Evolutionary conservation across 1,284 basidiomycete genomes (phyloP), one percentile per base, ranked within the genome.

Genomic region (Sanguinoderma infundibulare): DNA sequence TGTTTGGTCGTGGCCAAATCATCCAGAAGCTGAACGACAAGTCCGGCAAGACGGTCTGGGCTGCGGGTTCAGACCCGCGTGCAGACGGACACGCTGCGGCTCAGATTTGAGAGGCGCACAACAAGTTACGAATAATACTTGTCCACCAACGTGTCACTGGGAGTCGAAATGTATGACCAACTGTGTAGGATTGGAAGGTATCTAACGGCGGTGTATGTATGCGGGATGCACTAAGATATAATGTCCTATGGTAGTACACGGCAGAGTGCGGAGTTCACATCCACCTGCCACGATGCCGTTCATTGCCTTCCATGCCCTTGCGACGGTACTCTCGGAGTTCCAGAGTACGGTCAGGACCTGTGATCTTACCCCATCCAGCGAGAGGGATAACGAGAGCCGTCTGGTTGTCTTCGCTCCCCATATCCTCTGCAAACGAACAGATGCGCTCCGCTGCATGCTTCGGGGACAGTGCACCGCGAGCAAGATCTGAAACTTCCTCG

Each of bases 351-450:
- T 99, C 97, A 6, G 86, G 82, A 0, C 92, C 96, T 20, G 79
- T 81, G 1, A 94, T 82, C 62, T 88, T 85, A 3, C 92, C 94
- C 97, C 97, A 99, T 9, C 96, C 96, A 9, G 90, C 86, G 8
- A 99, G 83, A 5, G 97, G 97, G 12, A 98, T 85, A n/a, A 98
- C 93, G 53, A 99, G 83, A 12, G 87, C 94, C 1, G 96, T 98
- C 53, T 91, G 87, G 73, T 99, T 99, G 73, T 99, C 97, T 65
- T 94, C 90, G 32, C 91, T 89, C 47, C 90, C 96, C 53, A 98
- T 78, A 69, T 96, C 93, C 75, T 98, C 94, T 0, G 95, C 93
- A 71, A 96, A 98, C 10, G 86, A 79, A 17, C 98, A 79, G 53
- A 99, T 95, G 22, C 84, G 83, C 57, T 91, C 83, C 3, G 97